Evolutionary conservation across 1,139 yeast genomes (phyloP).

Genomic region (Taphrina flavorubra): DNA sequence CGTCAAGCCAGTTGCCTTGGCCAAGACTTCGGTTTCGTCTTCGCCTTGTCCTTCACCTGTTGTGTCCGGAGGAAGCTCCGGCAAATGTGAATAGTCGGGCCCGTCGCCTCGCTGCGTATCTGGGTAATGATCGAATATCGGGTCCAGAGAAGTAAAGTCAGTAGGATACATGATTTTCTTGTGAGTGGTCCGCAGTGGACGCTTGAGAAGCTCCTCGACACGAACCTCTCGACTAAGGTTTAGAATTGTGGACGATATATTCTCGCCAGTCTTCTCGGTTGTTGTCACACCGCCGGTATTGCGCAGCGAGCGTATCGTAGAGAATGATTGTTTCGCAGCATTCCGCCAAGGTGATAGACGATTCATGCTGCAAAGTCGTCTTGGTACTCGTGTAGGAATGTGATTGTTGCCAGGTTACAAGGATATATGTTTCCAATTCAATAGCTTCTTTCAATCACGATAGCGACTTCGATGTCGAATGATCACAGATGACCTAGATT

Average conservation of each 20-base stretch:
- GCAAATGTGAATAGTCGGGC: not conserved
- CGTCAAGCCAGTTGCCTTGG: slow-evolving; percentile 35
- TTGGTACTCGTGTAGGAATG: too few species aligned
- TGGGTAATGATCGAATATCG: slow-evolving; percentile 23
- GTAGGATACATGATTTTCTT: slow-evolving; percentile 49
- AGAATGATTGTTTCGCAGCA: not conserved
- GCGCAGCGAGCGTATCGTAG: not conserved
- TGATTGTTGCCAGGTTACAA: too few species aligned
- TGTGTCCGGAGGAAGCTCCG: slow-evolving; percentile 38
- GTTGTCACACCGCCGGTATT: not conserved
- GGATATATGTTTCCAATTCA: too few species aligned
- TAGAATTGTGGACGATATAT: not conserved
- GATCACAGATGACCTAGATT: too few species aligned
- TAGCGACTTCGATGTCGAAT: too few species aligned
- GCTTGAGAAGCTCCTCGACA: slow-evolving; percentile 20
- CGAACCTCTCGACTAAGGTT: slow-evolving; percentile 26
- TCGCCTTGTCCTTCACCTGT: slow-evolving; percentile 38
- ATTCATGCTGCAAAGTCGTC: not conserved
- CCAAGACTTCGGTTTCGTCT: slow-evolving; percentile 36
- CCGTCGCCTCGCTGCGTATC: not conserved
- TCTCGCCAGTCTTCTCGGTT: not conserved
- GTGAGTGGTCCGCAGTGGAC: slow-evolving; percentile 43
- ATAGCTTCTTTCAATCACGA: too few species aligned
- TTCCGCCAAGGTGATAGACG: not conserved
- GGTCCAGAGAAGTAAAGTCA: slow-evolving; percentile 51